phyloP scores from a whole-genome alignment of 768 basidiomycete genomes.

The Termitomyces sp. region DNA sequence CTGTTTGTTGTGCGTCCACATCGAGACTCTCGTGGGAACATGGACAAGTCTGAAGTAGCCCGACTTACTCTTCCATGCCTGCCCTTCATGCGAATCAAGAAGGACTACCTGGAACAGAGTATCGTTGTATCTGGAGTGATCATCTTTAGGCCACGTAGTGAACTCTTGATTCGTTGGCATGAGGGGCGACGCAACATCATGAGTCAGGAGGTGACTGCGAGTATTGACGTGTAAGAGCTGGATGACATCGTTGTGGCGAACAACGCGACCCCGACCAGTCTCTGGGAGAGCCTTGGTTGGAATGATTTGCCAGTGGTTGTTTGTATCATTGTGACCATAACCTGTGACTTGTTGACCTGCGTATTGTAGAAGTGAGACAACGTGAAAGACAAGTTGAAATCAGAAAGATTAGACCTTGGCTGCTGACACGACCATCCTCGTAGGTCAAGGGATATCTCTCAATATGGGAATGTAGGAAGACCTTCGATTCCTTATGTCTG shows the following conservation, averaged over 20 bases:
- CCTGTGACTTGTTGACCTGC: conserved; percentile 94
- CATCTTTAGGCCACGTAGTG: conserved; percentile 85
- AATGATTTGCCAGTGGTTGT: conserved; percentile 94
- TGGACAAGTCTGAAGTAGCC: conserved; percentile 91
- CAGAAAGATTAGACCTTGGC: conserved; percentile 58
- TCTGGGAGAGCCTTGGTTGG: conserved; percentile 95
- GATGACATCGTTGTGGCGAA: conserved; percentile 84
- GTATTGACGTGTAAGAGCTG: conserved; percentile 88
- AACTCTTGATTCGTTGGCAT: conserved; percentile 99
- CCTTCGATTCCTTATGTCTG: conserved; percentile 90
- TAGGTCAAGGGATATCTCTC: conserved; percentile 92
- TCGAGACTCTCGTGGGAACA: conserved; percentile 80
- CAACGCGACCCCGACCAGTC: conserved; percentile 86
- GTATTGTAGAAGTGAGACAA: not conserved
- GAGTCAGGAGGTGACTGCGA: conserved; percentile 78
- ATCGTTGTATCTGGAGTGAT: conserved; percentile 75
- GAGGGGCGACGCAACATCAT: conserved; percentile 95
- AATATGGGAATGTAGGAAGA: conserved; percentile 88
- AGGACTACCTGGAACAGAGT: conserved; percentile 82
- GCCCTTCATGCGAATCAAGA: conserved; percentile 67
- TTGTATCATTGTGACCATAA: conserved; percentile 89
- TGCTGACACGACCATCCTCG: conserved; percentile 92
- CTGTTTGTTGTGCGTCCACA: conserved; percentile 86
- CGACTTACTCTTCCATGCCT: conserved; percentile 90
- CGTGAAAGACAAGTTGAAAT: not conserved